These are phyloP conservation scores for Heterobasidion annosum DNA, from an alignment of 1,284 basidiomycete species.

Conservation along the genomic window DNA sequence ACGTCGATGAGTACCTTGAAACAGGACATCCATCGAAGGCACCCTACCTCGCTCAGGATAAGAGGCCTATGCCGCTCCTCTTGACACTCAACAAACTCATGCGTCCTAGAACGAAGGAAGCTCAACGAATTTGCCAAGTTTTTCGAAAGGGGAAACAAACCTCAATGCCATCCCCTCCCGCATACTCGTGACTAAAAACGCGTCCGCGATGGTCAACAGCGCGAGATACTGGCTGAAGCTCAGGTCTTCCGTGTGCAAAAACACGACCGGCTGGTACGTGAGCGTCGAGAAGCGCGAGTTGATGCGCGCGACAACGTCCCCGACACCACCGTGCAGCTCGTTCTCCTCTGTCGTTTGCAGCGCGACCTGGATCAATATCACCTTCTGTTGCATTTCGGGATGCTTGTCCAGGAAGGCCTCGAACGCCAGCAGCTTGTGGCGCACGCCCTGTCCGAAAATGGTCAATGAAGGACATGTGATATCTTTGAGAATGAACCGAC, in stretches of 20 bases:
- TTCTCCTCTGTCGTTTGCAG: constrained; percentile 76
- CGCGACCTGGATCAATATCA: constrained; percentile 82
- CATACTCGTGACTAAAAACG: constrained; percentile 79
- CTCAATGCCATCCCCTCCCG: constrained; percentile 84
- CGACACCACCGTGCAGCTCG: constrained; percentile 65
- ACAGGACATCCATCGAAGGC: background rate
- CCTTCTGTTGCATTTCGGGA: constrained; percentile 73
- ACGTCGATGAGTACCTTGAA: constrained; percentile 2
- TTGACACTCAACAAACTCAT: constrained; percentile 83
- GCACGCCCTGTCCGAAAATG: constrained; percentile 44
- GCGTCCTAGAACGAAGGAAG: constrained; percentile 27
- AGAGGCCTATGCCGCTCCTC: constrained; percentile 62
- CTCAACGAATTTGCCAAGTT: background rate
- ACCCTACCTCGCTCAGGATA: constrained; percentile 62
- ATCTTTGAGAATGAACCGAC: background rate
- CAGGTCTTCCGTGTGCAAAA: constrained; percentile 80
- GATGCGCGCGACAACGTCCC: constrained; percentile 73
- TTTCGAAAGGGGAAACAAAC: background rate
- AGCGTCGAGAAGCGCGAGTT: constrained; percentile 77
- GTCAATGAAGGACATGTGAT: background rate
- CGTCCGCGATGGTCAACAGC: constrained; percentile 75
- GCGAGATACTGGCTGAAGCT: constrained; percentile 85
- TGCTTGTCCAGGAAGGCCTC: constrained; percentile 76
- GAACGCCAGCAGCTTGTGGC: constrained; percentile 79
- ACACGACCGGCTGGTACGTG: constrained; percentile 84